Base-by-base conservation (phyloP, 305 asterid species). In the Fraxinus xanthoxyloides region DNA sequence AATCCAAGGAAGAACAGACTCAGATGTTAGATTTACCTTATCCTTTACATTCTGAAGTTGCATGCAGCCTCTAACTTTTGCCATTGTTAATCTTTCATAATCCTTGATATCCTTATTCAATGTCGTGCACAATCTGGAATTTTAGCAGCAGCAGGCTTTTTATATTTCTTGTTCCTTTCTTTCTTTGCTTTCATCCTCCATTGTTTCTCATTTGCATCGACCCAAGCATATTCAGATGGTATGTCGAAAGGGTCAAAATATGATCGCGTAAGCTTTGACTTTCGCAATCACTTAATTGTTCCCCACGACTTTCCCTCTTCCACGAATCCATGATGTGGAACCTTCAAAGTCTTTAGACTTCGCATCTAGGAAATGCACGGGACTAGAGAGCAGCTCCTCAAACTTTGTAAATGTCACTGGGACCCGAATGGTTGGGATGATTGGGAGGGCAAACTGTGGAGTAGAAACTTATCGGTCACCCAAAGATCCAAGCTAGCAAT, bases 201-300 rank as follows among this genome's bases (percentile, higher is more conserved):
- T 81, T 91, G 94, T 86, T 94, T 96, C 97, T 96, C 98, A 28
- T 88, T 93, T 15, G 97, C 95, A 84, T 96, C 99, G 54, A 96
- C 94, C 99, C 99, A 96, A 40, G 94, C 79, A 76, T 94, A 93
- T 74, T 94, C 99, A 28, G 97, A 48, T 34, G 99, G 98, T 84
- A 96, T 90, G 89, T 78, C 91, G 89, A 96, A 96, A 28, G 99
- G 99, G 87, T 94, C 98, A 73, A 86, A 73, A 86, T 89, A 81
- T 93, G 97, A 78, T 93, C 99, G 13, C 85, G 88, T 87, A 92
- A 93, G 90, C 98, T 93, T 72, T 89, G 93, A 79, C 32, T 31
- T 31, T 31, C 5, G 0, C 34, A 3, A 3, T 3, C 34, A 31
- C 34, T 31, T 31, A 3, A 3, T 31, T 31, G 34, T 31, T 3